A percentile compares a stretch with the other conserved stretches of the same genome.
phyloP scores from a whole-genome alignment of 805 yeast species.

The Saturnispora quitensis region DNA sequence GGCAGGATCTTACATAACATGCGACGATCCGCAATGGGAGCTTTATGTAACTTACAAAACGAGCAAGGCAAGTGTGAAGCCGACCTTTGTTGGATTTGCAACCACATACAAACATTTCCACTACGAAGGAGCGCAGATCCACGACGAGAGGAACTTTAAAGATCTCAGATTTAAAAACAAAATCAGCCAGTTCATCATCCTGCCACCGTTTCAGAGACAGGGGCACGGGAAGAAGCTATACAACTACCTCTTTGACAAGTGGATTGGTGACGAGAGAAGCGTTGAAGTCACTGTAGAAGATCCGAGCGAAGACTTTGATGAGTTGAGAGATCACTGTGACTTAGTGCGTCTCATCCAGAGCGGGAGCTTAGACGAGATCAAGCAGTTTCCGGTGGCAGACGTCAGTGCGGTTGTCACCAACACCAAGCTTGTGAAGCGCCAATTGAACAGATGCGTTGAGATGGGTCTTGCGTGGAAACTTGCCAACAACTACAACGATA shows the following conservation, averaged over 20 bases:
- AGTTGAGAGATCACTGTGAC: conserved; percentile 78
- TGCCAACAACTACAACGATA: conserved; percentile 18
- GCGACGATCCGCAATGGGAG: conserved; percentile 72
- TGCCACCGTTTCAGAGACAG: conserved; percentile 75
- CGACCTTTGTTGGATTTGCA: conserved; percentile 63
- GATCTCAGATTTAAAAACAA: conserved; percentile 44
- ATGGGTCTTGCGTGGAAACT: conserved; percentile 48
- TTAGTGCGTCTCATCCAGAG: conserved; percentile 38
- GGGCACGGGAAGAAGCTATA: conserved; percentile 69
- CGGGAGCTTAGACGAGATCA: conserved; percentile 24
- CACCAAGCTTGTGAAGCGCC: conserved; percentile 47
- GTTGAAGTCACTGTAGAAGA: conserved; percentile 84
- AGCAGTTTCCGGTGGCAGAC: conserved; percentile 16
- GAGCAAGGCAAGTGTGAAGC: conserved; percentile 24
- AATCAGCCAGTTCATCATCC: conserved; percentile 76
- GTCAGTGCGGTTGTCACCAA: conserved; percentile 36
- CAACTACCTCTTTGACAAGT: conserved; percentile 40
- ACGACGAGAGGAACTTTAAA: conserved; percentile 26
- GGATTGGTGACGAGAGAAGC: conserved; percentile 46
- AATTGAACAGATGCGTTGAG: conserved; percentile 68
- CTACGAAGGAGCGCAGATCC: conserved; percentile 40
- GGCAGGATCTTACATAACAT: conserved; percentile 86
- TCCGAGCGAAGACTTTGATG: conserved; percentile 89
- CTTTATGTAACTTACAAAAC: conserved; percentile 46
- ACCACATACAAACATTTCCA: conserved; percentile 82